These are phyloP conservation scores for Mangifera indica DNA, from an alignment of 345 rosid genomes.

Conservation along the genomic window DNA sequence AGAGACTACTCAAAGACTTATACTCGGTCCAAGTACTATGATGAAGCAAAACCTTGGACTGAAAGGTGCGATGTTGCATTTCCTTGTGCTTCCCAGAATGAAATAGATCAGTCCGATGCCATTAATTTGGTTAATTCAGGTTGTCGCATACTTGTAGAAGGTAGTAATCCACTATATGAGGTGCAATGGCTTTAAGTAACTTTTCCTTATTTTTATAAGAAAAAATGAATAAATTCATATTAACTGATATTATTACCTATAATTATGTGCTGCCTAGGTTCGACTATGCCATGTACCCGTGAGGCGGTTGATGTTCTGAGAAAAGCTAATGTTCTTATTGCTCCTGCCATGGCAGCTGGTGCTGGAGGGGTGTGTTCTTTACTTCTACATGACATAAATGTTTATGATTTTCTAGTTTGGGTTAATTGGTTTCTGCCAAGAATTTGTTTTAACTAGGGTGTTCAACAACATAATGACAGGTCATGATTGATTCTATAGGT, in stretches of 20 bases:
- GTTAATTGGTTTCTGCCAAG: too few relatives aligned
- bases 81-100: conserved; percentile 94
- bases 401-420: too few relatives aligned
- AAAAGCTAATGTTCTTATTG: conserved; percentile 82
- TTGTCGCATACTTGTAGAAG: conserved; percentile 87
- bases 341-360: conserved; percentile 98
- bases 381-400: conserved; percentile 3
- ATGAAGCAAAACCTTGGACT: conserved; percentile 93
- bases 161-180: conserved; percentile 37
- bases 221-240: background rate
- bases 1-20: conserved; percentile 98
- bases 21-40: conserved; percentile 90
- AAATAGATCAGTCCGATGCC: conserved; percentile 95
- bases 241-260: conserved; percentile 4
- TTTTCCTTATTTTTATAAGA: background rate
- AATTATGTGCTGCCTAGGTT: conserved; percentile 47
- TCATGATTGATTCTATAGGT: too few relatives aligned
- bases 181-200: conserved; percentile 5
- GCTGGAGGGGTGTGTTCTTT: conserved; percentile 83
- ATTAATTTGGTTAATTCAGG: conserved; percentile 82
- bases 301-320: conserved; percentile 86
- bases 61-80: conserved; percentile 95
- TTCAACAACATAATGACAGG: too few relatives aligned
- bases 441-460: too few relatives aligned
- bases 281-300: conserved; percentile 94